Evolutionary conservation across 139 green algal species (phyloP), one percentile per base, ranked within the genome.

Genomic region (Bryopsis sp.): DNA sequence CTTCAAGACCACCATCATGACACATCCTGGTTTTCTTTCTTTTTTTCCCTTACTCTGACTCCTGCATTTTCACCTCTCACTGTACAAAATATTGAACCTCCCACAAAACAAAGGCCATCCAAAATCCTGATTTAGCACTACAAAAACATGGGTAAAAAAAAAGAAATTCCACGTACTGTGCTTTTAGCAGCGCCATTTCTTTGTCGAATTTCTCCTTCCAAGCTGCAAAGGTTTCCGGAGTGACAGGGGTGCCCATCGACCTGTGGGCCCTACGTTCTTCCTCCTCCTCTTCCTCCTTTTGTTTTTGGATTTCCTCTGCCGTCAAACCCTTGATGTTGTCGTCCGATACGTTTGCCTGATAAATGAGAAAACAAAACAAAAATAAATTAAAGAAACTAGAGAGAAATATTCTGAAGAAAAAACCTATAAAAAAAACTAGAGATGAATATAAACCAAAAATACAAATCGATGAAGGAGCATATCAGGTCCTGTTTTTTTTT

Each of bases 241-340:
- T 95, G 38, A 95, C 89, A 6, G 73, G 76, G 0, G 76, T 86
- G 39, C 90, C 90, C 29, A 86, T 79, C 1, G 75, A 67, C 0
- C 90, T 81, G 1, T 79, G 61, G 61, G 84, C 89, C 8, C 80
- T 74, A 1, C 87, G 68, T 43, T 76, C 78, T 8, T 47, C 69
- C 74, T 95, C 89, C 61, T 89, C 84, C 26, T 78, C 88, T 34
- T 84, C 86, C 2, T 68, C 54, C 11, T 72, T 73, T 50, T 71
- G 74, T 72, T 71, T 76, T 46, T 54, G 11, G 43, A 19, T 19
- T 54, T 54, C 43, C 11, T 11, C 43, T 19, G n/a, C n/a, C n/a
- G n/a, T n/a, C n/a, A n/a, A n/a, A n/a, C n/a, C n/a, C n/a, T n/a
- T n/a, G n/a, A 54, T 54, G 11, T 26, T 19, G 15, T 54, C 43